Evolutionary conservation across 2,329 filamentous ascomycete species (phyloP), one percentile per base, ranked within the genome.

Genomic region (Mariannaea sp.): DNA sequence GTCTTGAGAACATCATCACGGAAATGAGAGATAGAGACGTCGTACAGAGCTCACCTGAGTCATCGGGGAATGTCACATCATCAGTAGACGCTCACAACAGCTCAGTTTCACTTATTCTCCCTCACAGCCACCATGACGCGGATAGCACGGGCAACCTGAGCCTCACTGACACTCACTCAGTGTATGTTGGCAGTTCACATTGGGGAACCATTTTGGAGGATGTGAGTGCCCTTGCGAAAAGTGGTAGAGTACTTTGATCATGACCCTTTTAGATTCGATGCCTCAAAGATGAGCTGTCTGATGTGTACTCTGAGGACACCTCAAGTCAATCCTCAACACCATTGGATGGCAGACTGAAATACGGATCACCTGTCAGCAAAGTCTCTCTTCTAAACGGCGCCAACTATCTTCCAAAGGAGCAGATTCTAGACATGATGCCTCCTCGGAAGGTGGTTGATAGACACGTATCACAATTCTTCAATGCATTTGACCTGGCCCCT

Each of bases 381-480:
- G 27, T 43, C 3, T 53, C 39, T 14, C 44, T 53, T 2, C 50
- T 53, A 3, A 39, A 33, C n/a, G 49, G 38, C n/a, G 19, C 24
- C 3, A 17, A 39, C 4, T 29, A 13, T 20, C 38, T 32, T 12
- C 33, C 51, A 4, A 53, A 10, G 19, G 40, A 58, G 19, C 43
- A 56, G 16, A 58, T 60, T n/a, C 30, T 59, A 5, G 33, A 46
- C 8, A 53, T 55, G 44, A 14, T 61, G 6, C 58, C 59, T 20
- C 33, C 53, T 24, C 55, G 49, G 3, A 61, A 41, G 20, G 42
- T 59, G 9, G 58, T 61, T 29, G 59, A 61, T 22, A 61, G 58
- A 48, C 46, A 57, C 3, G 33, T 61, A 17, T 61, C 56, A 4
- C 49, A 57, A 2, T 61, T 61, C 19, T 61, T 61, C n/a, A 61